Evolutionary conservation across 306 rosid genomes (phyloP).

Genomic region (Herpetospermum pedunculosum): DNA sequence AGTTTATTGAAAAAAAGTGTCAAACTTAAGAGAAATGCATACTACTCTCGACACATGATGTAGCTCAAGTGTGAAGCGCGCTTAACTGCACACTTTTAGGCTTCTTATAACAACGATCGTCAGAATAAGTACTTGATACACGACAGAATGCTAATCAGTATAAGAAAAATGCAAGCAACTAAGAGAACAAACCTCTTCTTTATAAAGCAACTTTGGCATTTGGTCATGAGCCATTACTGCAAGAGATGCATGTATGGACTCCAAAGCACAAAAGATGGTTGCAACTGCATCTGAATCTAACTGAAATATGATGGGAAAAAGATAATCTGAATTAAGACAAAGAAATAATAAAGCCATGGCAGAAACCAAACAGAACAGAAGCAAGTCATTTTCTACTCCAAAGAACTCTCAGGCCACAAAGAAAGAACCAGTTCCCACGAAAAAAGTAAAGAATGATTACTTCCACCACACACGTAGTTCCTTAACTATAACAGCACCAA

Average conservation of each 20-base stretch:
- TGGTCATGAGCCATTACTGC: constrained; percentile 70
- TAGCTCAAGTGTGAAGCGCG: neutral
- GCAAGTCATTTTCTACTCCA: neutral
- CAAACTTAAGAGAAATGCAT: neutral
- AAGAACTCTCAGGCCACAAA: neutral
- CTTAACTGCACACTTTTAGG: neutral
- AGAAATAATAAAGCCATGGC: neutral
- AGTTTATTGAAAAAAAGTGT: neutral
- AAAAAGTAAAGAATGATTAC: neutral
- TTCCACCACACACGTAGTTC: neutral
- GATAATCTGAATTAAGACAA: neutral
- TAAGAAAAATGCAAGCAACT: neutral
- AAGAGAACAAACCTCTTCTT: constrained; percentile 62
- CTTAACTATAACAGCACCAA: neutral
- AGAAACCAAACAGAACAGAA: neutral
- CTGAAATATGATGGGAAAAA: constrained; percentile 40
- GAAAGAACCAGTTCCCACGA: neutral
- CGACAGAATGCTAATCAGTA: neutral
- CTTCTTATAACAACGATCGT: neutral
- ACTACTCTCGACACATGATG: neutral
- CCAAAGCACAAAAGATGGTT: constrained; percentile 64
- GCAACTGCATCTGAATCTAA: constrained; percentile 66
- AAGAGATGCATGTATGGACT: constrained; percentile 92
- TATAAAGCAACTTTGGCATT: constrained; percentile 93
- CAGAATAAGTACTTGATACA: neutral